Evolutionary conservation across 352 stramenopile genomes (phyloP).

Genomic region (Globisporangium radiosum): DNA sequence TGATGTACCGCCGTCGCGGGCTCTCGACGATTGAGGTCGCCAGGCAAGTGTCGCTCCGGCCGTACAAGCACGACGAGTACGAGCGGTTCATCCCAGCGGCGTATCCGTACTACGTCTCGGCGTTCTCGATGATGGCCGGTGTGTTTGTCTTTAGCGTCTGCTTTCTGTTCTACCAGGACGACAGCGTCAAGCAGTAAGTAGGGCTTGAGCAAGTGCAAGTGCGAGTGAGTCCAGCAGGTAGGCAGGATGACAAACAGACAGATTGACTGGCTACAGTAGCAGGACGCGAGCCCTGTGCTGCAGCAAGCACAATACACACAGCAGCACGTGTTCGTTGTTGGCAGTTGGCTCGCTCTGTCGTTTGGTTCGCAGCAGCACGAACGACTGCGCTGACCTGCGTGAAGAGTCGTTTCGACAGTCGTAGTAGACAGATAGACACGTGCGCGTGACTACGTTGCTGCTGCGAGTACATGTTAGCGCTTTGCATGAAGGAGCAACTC

Average conservation of each 20-base stretch:
- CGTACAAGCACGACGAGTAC: slow-evolving; percentile 95
- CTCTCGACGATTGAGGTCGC: slow-evolving; percentile 57
- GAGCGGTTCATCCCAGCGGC: slow-evolving; percentile 90
- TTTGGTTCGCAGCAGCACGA: no score
- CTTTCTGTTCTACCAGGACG: slow-evolving; percentile 84
- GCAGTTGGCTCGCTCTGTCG: no score
- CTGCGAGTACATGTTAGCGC: no score
- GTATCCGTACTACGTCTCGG: slow-evolving; percentile 86
- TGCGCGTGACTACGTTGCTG: not conserved
- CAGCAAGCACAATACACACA: not conserved
- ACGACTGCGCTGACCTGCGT: no score
- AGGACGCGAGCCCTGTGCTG: no score
- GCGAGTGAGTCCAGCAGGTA: not conserved
- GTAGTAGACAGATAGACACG: not conserved
- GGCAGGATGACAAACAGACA: not conserved
- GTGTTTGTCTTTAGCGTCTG: slow-evolving; percentile 89
- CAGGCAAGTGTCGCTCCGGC: slow-evolving; percentile 89
- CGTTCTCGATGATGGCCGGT: slow-evolving; percentile 88
- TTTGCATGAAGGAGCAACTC: no score
- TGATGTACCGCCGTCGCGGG: slow-evolving; percentile 87
- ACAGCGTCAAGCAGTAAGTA: slow-evolving; percentile 1
- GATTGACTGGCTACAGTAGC: not conserved
- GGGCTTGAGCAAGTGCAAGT: not conserved
- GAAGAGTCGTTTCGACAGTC: not conserved
- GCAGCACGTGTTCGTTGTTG: no score